phyloP scores from a whole-genome alignment of 1,284 basidiomycete genomes.

The Naganishia sp. region DNA sequence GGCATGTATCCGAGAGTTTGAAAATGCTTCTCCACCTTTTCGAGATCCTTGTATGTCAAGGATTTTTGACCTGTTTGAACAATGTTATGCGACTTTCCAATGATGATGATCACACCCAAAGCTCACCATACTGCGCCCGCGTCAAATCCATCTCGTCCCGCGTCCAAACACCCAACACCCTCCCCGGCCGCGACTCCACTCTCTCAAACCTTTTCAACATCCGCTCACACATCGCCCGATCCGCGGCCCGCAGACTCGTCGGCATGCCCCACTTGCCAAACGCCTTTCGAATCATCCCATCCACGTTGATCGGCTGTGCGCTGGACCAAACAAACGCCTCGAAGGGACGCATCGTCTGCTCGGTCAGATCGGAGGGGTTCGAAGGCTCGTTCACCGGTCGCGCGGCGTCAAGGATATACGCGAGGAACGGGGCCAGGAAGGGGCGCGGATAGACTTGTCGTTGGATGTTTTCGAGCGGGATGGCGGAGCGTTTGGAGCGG shows the following conservation, averaged over 20 bases:
- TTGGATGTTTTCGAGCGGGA: neutral
- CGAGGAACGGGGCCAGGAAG: constrained; percentile 48
- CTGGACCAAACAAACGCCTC: constrained; percentile 52
- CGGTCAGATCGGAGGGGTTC: neutral
- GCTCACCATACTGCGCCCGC: constrained; percentile 41
- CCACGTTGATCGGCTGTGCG: constrained; percentile 52
- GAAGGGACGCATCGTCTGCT: constrained; percentile 38
- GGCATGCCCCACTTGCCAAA: constrained; percentile 43
- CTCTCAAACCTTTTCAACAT: constrained; percentile 28
- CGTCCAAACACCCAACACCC: constrained; percentile 50
- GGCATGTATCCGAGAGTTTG: neutral
- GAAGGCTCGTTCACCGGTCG: neutral
- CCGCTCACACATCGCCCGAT: constrained; percentile 29
- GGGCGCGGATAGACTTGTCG: constrained; percentile 38
- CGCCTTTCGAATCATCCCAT: constrained; percentile 46
- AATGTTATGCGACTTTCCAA: constrained; percentile 7
- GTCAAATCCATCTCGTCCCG: constrained; percentile 49
- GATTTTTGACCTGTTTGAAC: constrained; percentile 40
- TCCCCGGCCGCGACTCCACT: constrained; percentile 41
- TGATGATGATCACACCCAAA: neutral
- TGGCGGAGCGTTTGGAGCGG: constrained; percentile 34
- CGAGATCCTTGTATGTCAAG: constrained; percentile 52
- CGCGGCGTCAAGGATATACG: constrained; percentile 38
- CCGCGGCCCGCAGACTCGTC: constrained; percentile 40
- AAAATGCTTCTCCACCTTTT: constrained; percentile 43